Base-by-base conservation (phyloP, 106 monocot genomes). In the Narthecium ossifragum region DNA sequence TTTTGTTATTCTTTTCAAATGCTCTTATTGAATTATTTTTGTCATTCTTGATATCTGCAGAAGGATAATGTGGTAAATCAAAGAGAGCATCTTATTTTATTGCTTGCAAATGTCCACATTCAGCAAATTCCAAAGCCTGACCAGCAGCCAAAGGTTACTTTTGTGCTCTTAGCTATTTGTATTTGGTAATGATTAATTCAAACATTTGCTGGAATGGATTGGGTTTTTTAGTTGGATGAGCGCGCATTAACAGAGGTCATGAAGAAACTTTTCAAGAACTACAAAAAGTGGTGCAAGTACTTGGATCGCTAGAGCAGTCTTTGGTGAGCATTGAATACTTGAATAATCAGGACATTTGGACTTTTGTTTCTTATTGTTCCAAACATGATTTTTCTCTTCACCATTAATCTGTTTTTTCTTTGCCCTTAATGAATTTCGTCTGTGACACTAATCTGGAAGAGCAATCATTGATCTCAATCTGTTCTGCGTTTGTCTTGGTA, bases 41-140 rank as follows among this genome's bases (percentile, higher is more conserved):
- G 26, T 31, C 38, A 47, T 54, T 59, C 70, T 26, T 59, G n/a
- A 70, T 41, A 60, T 43, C 2, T 61, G 62, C 91, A 98, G 98
- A 85, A 87, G 57, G 91, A 98, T 68, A 98, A 82, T 75, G 98
- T 98, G 15, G 49, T 91, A 38, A 98, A 98, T 68, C 98, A 98
- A 63, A 79, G 98, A 57, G 98, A 98, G 54, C 91, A 98, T 74
- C 34, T 98, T 53, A 88, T 98, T 40, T 67, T 98, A 26, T 55
- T 98, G 32, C 91, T 98, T 59, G 98, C 98, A 5, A 98, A 98
- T 79, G 86, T 98, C n/a, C 98, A 98, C 61, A 91, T 98, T 61
- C 83, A 91, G 8, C 72, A 80, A 55, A 43, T 72, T 59, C 78
- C 74, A 25, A 84, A 76, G 67, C 70, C 84, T 69, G 98, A 98